These are phyloP conservation scores for Cryptococcus floricola DNA, from an alignment of 1,284 basidiomycete species.

Conservation along the genomic window DNA sequence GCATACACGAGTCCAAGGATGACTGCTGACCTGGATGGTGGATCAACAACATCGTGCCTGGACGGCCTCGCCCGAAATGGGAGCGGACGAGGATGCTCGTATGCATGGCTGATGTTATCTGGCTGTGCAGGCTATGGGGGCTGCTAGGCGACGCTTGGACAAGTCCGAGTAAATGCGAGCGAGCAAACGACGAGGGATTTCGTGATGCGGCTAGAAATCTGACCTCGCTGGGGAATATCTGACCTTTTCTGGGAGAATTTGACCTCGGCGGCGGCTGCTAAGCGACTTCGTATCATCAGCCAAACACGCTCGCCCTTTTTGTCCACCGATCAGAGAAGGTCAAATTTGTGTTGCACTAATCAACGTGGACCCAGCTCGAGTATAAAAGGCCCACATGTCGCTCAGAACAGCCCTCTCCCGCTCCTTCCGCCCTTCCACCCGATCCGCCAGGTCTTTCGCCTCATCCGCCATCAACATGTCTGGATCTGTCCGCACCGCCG, in stretches of 20 bases:
- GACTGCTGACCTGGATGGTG: no score
- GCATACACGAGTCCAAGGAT: no score
- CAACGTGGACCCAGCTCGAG: not conserved
- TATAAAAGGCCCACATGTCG: not conserved
- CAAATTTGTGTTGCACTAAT: not conserved
- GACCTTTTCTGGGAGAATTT: slow-evolving; percentile 1
- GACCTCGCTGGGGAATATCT: not conserved
- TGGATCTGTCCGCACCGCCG: slow-evolving; percentile 17
- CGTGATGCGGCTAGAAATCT: not conserved
- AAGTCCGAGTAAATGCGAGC: no score
- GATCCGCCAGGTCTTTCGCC: not conserved
- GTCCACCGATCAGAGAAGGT: not conserved
- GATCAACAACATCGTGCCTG: no score
- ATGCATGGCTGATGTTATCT: not conserved
- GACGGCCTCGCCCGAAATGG: not conserved
- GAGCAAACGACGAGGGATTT: not conserved
- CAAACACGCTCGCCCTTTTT: not conserved
- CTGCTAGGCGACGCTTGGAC: no score
- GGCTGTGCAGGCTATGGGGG: no score
- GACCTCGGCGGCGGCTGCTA: not conserved
- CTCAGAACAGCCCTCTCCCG: not conserved
- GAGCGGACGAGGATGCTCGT: not conserved
- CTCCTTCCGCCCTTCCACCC: not conserved
- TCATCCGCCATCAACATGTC: slow-evolving; percentile 19
- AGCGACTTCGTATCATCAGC: not conserved